Conservation (phyloP, 1,284 basidiomycete species). For the Cryptococcus sp. region DNA sequence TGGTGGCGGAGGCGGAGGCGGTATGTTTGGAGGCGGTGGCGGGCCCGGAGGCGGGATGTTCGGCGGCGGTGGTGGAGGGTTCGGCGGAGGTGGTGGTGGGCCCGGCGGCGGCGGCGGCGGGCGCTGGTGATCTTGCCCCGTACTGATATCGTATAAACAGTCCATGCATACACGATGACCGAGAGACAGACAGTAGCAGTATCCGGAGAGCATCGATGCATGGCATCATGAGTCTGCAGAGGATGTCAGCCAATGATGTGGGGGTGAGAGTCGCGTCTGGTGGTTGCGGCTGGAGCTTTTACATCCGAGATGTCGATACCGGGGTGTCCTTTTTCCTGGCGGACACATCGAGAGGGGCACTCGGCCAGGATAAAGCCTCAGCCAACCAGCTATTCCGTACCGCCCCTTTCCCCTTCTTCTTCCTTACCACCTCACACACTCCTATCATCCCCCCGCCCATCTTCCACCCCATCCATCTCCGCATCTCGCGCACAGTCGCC, state of each 20-base stretch:
- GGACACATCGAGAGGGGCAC: too few relatives aligned
- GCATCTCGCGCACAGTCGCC: too few relatives aligned
- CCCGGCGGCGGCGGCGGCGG: not conserved
- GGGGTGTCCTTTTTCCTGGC: too few relatives aligned
- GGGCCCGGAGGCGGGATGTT: constrained; percentile 1
- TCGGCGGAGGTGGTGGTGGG: not conserved
- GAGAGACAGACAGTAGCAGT: too few relatives aligned
- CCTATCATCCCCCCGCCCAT: too few relatives aligned
- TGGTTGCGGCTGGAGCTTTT: too few relatives aligned
- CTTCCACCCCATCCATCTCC: too few relatives aligned
- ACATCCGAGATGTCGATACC: too few relatives aligned
- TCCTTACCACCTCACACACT: not conserved
- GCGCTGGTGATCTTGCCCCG: constrained; percentile 3
- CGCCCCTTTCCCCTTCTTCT: not conserved
- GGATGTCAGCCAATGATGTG: not conserved
- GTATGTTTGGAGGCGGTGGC: constrained; percentile 3
- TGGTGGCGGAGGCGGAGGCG: constrained; percentile 8
- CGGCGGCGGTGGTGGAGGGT: constrained; percentile 6
- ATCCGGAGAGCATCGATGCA: not conserved
- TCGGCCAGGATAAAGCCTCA: too few relatives aligned
- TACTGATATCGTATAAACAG: not conserved
- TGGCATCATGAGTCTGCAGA: not conserved
- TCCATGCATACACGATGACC: not conserved
- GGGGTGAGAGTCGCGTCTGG: too few relatives aligned
- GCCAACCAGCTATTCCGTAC: not conserved